Evolutionary conservation across 352 stramenopile species (phyloP).

Genomic region (Chrysophaeum taylorii): DNA sequence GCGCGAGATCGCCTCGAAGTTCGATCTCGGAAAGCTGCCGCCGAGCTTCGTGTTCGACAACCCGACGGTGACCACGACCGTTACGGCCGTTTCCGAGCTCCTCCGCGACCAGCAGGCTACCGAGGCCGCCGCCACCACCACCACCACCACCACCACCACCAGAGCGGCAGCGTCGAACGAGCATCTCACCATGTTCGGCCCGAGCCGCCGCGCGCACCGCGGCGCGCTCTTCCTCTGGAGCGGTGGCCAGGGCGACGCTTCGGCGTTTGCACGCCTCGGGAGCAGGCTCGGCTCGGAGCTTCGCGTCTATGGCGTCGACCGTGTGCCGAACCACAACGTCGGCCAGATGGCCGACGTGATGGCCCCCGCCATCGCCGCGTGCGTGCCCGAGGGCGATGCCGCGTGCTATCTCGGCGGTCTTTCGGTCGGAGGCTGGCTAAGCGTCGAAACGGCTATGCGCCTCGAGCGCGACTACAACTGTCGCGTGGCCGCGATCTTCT

Average conservation of each 20-base stretch:
- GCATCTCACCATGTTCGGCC: too few relatives aligned
- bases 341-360: neutral
- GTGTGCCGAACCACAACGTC: neutral
- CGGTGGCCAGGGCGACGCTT: neutral
- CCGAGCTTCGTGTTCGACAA: too few relatives aligned
- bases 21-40: too few relatives aligned
- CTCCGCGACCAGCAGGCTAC: too few relatives aligned
- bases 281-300: neutral
- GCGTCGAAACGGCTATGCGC: neutral
- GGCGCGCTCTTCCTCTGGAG: too few relatives aligned
- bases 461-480: too few relatives aligned
- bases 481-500: neutral
- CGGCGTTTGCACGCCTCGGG: neutral
- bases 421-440: neutral
- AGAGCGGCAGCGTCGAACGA: too few relatives aligned
- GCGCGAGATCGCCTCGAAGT: neutral
- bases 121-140: too few relatives aligned
- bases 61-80: too few relatives aligned
- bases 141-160: too few relatives aligned
- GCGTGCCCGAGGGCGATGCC: neutral
- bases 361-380: neutral
- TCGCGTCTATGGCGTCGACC: conserved; percentile 4
- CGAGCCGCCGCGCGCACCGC: too few relatives aligned
- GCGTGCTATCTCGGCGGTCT: neutral
- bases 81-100: too few relatives aligned